Percentiles rank a stretch among this genome's conserved stretches.
These are phyloP conservation scores for Paramecium primaurelia DNA, from an alignment of 73 alveolate species.

Conservation along the genomic window DNA sequence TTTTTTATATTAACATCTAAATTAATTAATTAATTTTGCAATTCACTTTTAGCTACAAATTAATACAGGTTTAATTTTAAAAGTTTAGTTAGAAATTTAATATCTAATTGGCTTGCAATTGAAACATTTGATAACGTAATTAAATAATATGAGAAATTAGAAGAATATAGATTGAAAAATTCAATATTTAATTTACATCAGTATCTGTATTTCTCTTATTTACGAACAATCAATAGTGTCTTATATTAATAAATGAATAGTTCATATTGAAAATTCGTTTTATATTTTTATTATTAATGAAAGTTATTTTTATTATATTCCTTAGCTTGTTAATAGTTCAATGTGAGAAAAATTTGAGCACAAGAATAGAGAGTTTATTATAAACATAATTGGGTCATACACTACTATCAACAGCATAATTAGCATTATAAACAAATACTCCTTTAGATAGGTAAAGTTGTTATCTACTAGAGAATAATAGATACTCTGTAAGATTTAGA, in stretches of 20 bases:
- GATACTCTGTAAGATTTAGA: conserved; percentile 14
- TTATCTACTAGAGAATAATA: background rate
- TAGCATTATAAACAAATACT: background rate
- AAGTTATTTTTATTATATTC: background rate
- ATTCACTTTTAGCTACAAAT: background rate
- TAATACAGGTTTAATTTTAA: background rate
- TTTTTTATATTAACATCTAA: too few species aligned
- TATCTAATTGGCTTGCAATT: background rate
- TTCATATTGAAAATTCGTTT: background rate
- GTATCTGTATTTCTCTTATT: background rate
- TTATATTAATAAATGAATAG: background rate
- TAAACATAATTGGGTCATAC: background rate
- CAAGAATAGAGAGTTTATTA: background rate
- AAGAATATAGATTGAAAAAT: too few species aligned
- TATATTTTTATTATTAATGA: background rate
- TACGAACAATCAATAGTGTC: background rate
- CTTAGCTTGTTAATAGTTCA: background rate
- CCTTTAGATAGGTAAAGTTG: conserved; percentile 10
- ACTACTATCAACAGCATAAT: background rate
- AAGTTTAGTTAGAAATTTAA: background rate
- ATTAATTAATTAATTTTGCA: background rate
- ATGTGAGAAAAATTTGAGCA: background rate
- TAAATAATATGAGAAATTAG: too few species aligned
- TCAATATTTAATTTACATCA: background rate
- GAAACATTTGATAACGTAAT: background rate